These are phyloP conservation scores for Cytospora leucostoma DNA, from an alignment of 2,329 filamentous ascomycete genomes.

Conservation along the genomic window DNA sequence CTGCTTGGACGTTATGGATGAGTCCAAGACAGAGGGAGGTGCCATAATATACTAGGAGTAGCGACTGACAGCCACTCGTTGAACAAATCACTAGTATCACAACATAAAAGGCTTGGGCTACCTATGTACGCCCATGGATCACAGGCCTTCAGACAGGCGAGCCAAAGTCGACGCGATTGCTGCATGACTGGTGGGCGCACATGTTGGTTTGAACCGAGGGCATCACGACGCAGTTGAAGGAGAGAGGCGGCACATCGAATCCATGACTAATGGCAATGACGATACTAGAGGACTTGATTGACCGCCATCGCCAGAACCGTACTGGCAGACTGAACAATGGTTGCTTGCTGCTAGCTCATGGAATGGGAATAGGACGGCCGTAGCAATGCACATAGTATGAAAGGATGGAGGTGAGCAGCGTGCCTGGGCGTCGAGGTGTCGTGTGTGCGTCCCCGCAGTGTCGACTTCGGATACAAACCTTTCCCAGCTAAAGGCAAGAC, in stretches of 20 bases:
- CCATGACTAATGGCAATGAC: conserved; percentile 13
- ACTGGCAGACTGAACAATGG: not conserved
- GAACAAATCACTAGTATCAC: not conserved
- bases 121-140: not conserved
- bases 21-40: not conserved
- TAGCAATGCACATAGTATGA: not conserved
- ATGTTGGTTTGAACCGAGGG: not conserved
- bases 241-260: not conserved
- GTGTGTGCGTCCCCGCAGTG: too few species aligned
- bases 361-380: conserved; percentile 9
- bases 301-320: conserved; percentile 17
- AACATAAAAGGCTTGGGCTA: not conserved
- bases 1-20: not conserved
- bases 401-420: too few species aligned
- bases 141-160: not conserved
- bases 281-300: too few species aligned
- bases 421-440: not conserved
- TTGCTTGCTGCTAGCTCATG: not conserved
- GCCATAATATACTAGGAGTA: conserved; percentile 1
- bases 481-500: too few species aligned
- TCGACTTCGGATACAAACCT: too few species aligned
- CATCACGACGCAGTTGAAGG: not conserved
- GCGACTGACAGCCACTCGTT: not conserved
- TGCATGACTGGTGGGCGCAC: not conserved
- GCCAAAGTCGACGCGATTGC: not conserved